Conservation (phyloP, 768 basidiomycete species). For the Russula emetica region DNA sequence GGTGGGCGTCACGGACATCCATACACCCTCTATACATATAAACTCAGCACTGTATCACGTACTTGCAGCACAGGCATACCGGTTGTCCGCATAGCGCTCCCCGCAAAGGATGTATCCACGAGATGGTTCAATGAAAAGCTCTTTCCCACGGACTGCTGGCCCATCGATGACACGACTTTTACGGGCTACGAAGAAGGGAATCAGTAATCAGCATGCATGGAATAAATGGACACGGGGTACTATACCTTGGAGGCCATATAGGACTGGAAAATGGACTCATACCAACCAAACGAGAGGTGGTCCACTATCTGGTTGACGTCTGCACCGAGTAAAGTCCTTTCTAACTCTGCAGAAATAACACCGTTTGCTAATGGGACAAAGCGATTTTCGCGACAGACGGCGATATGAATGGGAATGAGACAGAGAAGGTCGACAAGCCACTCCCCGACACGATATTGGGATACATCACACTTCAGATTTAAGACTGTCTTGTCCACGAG, state of each 20-base stretch:
- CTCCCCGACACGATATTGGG: constrained; percentile 48
- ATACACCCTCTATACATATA: constrained; percentile 46
- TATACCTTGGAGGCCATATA: constrained; percentile 54
- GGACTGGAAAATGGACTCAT: constrained; percentile 58
- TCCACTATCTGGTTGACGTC: constrained; percentile 57
- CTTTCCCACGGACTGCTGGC: constrained; percentile 63
- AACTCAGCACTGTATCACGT: neutral
- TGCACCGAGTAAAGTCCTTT: constrained; percentile 50
- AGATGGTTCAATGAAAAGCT: constrained; percentile 57
- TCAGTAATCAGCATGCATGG: neutral
- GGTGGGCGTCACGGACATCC: constrained; percentile 65
- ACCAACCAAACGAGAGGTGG: constrained; percentile 56
- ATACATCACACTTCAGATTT: constrained; percentile 29
- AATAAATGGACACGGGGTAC: neutral
- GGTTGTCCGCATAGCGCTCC: constrained; percentile 60
- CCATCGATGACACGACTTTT: constrained; percentile 64
- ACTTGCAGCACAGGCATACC: constrained; percentile 27
- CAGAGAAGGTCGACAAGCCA: constrained; percentile 61
- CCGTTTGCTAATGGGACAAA: constrained; percentile 14
- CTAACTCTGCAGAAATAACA: constrained; percentile 41
- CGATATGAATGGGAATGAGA: constrained; percentile 61
- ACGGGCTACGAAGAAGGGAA: constrained; percentile 42
- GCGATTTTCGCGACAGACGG: constrained; percentile 38
- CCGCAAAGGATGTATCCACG: constrained; percentile 60
- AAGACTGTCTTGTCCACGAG: constrained; percentile 28